These are phyloP conservation scores for Pythium insidiosum DNA, from an alignment of 352 stramenopile species.

Conservation along the genomic window DNA sequence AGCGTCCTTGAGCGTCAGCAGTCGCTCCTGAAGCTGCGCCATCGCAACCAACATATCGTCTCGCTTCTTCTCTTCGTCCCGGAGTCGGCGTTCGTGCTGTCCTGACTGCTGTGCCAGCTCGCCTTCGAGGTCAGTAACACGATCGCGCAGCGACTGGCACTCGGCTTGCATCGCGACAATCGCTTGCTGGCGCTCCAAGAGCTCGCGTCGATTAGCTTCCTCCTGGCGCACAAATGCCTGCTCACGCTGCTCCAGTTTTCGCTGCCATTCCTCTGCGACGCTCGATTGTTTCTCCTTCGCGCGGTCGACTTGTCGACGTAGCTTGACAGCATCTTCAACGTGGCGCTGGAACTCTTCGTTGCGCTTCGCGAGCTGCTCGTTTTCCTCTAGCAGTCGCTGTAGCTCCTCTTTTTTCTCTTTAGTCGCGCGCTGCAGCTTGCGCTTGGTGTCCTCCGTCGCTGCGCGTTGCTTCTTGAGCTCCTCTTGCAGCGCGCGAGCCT, in stretches of 20 bases:
- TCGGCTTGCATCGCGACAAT: slow-evolving; percentile 19
- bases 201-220: slow-evolving; percentile 28
- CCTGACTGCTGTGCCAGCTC: slow-evolving; percentile 11
- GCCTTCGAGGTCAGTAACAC: slow-evolving; percentile 1
- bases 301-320: slow-evolving; percentile 42
- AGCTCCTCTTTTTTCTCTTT: slow-evolving; percentile 53
- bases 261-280: slow-evolving; percentile 24
- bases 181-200: slow-evolving; percentile 17
- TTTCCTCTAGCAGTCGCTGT: slow-evolving; percentile 38
- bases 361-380: slow-evolving; percentile 23
- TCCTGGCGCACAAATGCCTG: slow-evolving; percentile 50
- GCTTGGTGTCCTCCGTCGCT: slow-evolving; percentile 14
- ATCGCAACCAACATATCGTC: slow-evolving; percentile 17
- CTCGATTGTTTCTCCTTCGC: slow-evolving; percentile 32
- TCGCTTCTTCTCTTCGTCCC: slow-evolving; percentile 16
- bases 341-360: slow-evolving; percentile 24
- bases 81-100: slow-evolving; percentile 1
- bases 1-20: slow-evolving; percentile 18
- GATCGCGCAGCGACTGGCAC: slow-evolving; percentile 13
- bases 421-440: slow-evolving; percentile 9
- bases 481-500: slow-evolving; percentile 19
- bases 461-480: slow-evolving; percentile 20
- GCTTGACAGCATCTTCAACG: slow-evolving; percentile 34
- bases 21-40: slow-evolving; percentile 25
- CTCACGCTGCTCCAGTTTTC: slow-evolving; percentile 27